Evolutionary conservation across 2,329 filamentous ascomycete genomes (phyloP).

Genomic region (Metarhizium brunneum): DNA sequence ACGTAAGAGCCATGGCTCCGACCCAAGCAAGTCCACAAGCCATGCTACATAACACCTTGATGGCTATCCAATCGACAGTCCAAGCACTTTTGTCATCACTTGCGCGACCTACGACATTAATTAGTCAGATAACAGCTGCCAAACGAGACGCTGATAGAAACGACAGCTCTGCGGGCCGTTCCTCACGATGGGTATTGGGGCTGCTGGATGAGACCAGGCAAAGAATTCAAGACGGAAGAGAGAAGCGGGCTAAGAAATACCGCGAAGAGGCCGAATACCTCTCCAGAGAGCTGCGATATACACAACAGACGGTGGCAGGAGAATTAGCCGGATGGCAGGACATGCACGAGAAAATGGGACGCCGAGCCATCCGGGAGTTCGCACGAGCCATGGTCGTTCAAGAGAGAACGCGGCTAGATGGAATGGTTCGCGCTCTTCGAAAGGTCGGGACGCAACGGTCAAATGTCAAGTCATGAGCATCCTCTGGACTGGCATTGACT

Average conservation of each 20-base stretch:
- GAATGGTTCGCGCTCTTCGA: slow-evolving; percentile 70
- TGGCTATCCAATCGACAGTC: slow-evolving; percentile 76
- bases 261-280: slow-evolving; percentile 63
- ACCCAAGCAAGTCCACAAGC: slow-evolving; percentile 65
- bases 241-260: slow-evolving; percentile 65
- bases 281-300: slow-evolving; percentile 78
- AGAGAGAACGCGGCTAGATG: slow-evolving; percentile 70
- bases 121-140: slow-evolving; percentile 64
- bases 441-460: slow-evolving; percentile 29
- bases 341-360: slow-evolving; percentile 68
- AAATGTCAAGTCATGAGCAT: background rate
- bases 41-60: slow-evolving; percentile 64
- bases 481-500: background rate
- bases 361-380: slow-evolving; percentile 65
- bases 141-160: slow-evolving; percentile 72
- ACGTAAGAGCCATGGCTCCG: slow-evolving; percentile 55
- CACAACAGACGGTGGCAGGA: slow-evolving; percentile 83
- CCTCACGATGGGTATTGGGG: slow-evolving; percentile 70
- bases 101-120: slow-evolving; percentile 67
- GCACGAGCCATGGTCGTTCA: slow-evolving; percentile 69
- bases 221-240: slow-evolving; percentile 73
- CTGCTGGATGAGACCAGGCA: slow-evolving; percentile 82
- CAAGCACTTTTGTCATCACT: slow-evolving; percentile 73
- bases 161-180: slow-evolving; percentile 62
- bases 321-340: slow-evolving; percentile 95